Base-by-base conservation (phyloP, 306 rosid species). In the Vigna trinervia region DNA sequence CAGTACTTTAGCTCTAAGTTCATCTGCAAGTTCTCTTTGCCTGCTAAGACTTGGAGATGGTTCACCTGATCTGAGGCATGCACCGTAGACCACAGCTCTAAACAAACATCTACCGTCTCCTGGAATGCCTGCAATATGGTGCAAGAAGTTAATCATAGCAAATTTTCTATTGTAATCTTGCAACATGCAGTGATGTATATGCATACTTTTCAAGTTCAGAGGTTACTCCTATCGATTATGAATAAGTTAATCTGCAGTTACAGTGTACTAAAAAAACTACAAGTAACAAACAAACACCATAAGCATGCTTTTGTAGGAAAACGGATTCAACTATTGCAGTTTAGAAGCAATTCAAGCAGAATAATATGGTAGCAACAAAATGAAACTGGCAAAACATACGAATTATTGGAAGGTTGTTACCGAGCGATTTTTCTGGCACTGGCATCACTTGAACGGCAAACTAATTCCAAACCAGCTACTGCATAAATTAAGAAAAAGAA, bases 91-190 rank as follows among this genome's bases (percentile, higher is more conserved):
- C 72, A 94, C 86, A 17, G 98, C 90, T 67, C 98, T 87, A 73
- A 94, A 94, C 86, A 94, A 74, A 74, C 98, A 94, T 79, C 98
- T 90, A 66, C 97, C 98, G 64, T 94, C 98, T 60, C 97, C 96
- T 13, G 88, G 86, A 73, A 94, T 87, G 22, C 88, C 98, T 94
- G 78, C 26, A 45, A 36, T 53, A 47, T 22, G 45, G 43, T 69
- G 28, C 67, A 77, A 77, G 7, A 39, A 60, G 30, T 26, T 13
- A 7, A 11, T 39, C 11, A 11, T 32, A 61, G 6, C 41, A 58
- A 10, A 4, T 58, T 54, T 54, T 54, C 13, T 54, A 5, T 43
- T 45, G 46, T 41, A 41, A 2, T 41, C 46, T 17, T 71, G 26
- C 48, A 19, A 36, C 52, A 36, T 71, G 64, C 64, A 36, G 13